These are phyloP conservation scores for Botrytis elliptica DNA, from an alignment of 2,329 filamentous ascomycete species.

Conservation along the genomic window DNA sequence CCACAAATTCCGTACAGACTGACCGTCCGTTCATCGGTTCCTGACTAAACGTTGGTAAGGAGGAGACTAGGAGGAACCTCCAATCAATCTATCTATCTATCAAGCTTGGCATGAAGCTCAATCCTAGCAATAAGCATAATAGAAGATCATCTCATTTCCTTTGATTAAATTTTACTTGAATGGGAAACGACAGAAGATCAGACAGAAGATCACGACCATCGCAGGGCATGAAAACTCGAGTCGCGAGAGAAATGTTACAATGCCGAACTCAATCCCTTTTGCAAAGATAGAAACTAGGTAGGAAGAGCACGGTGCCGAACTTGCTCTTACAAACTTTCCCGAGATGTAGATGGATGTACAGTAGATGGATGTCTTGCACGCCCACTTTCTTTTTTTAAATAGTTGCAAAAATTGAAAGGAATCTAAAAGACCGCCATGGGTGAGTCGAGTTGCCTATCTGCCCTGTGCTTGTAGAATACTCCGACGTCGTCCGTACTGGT, in stretches of 20 bases:
- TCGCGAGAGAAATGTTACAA: neutral
- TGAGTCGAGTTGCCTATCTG: neutral
- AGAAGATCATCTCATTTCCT: constrained; percentile 1
- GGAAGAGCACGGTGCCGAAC: neutral
- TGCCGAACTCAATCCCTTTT: neutral
- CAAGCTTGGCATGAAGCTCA: neutral
- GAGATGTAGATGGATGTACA: neutral
- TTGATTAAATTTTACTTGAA: neutral
- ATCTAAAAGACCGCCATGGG: neutral
- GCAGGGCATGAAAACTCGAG: neutral
- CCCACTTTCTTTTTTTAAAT: neutral
- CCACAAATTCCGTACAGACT: neutral
- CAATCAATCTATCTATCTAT: neutral
- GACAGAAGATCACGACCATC: neutral
- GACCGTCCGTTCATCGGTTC: neutral
- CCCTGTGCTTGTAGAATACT: neutral
- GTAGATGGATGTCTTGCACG: neutral
- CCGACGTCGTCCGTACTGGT: neutral
- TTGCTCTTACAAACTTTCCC: neutral
- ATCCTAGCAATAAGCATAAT: neutral
- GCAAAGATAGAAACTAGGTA: neutral
- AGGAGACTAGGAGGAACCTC: neutral
- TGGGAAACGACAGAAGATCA: neutral
- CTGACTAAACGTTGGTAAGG: neutral
- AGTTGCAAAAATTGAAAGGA: neutral